Conservation (phyloP, 2,329 filamentous ascomycete genomes). For the Elsinoe arachidis region DNA sequence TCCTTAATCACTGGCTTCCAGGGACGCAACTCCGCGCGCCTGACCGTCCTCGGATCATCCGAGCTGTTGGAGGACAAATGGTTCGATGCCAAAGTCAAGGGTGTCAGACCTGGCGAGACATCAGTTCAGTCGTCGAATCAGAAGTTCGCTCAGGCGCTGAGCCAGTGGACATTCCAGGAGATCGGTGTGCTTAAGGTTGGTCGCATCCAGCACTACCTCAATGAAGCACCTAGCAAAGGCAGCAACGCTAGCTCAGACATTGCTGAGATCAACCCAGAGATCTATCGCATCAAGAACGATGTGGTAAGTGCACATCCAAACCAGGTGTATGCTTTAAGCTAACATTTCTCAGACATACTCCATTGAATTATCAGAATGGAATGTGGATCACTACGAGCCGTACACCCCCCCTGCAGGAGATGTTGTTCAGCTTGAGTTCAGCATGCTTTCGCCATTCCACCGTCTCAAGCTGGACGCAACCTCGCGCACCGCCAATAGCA, state of each 20-base stretch:
- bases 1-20: conserved; percentile 78
- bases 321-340: background rate
- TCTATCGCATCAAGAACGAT: conserved; percentile 95
- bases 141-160: conserved; percentile 74
- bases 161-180: conserved; percentile 97
- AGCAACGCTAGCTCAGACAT: conserved; percentile 15
- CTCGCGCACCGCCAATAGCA: conserved; percentile 54
- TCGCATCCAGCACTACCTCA: conserved; percentile 66
- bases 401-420: conserved; percentile 64
- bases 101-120: conserved; percentile 39
- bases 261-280: conserved; percentile 60
- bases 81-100: conserved; percentile 71
- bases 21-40: conserved; percentile 83
- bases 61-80: conserved; percentile 84
- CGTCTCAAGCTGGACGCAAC: conserved; percentile 62
- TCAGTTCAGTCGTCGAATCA: conserved; percentile 63
- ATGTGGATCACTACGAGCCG: conserved; percentile 62
- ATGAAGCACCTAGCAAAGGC: conserved; percentile 42
- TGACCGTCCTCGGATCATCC: conserved; percentile 74
- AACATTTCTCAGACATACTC: conserved; percentile 57
- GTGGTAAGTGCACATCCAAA: conserved; percentile 57
- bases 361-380: conserved; percentile 83
- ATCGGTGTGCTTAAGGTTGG: conserved; percentile 80
- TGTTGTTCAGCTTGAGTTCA: conserved; percentile 86
- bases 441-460: conserved; percentile 97